Percentiles rank a stretch among this genome's conserved stretches.
Conservation (phyloP, 2,329 filamentous ascomycete species). For the Lachnellula suecica region DNA sequence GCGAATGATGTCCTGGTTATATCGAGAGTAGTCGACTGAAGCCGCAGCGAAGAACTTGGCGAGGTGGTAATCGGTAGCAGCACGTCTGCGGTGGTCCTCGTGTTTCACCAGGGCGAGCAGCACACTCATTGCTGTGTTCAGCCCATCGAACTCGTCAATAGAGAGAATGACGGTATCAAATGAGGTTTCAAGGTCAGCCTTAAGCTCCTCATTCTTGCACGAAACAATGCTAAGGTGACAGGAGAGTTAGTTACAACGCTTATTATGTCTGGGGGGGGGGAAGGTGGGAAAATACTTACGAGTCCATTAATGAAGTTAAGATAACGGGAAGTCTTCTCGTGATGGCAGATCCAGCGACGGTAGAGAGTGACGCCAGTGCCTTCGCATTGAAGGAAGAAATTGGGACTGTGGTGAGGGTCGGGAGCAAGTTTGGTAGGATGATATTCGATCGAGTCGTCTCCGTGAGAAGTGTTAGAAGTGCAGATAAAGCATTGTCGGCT, state of each 20-base stretch:
- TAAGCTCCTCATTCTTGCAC: slow-evolving; percentile 71
- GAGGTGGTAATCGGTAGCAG: slow-evolving; percentile 75
- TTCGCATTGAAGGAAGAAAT: slow-evolving; percentile 95
- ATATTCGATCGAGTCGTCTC: slow-evolving; percentile 93
- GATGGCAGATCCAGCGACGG: slow-evolving; percentile 89
- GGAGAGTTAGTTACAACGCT: too few relatives aligned
- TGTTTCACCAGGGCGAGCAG: slow-evolving; percentile 87
- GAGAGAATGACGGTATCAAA: slow-evolving; percentile 90
- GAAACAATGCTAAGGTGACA: slow-evolving; percentile 85
- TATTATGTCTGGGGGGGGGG: too few relatives aligned
- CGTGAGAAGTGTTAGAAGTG: slow-evolving; percentile 89
- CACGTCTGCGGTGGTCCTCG: slow-evolving; percentile 83
- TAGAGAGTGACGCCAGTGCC: slow-evolving; percentile 86
- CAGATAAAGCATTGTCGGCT: slow-evolving; percentile 88
- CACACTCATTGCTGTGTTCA: slow-evolving; percentile 94
- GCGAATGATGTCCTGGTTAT: slow-evolving; percentile 93
- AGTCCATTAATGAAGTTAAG: slow-evolving; percentile 90
- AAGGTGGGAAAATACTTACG: too few relatives aligned
- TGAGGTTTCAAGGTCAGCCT: slow-evolving; percentile 70
- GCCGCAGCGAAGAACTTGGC: slow-evolving; percentile 81
- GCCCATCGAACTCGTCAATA: slow-evolving; percentile 92
- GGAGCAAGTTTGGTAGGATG: slow-evolving; percentile 93
- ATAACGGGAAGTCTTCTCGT: slow-evolving; percentile 86
- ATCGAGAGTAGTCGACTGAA: slow-evolving; percentile 87
- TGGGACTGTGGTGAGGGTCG: slow-evolving; percentile 84